Base-by-base conservation (phyloP, 169 alveolate species). In the Plasmodium blacklocki region DNA sequence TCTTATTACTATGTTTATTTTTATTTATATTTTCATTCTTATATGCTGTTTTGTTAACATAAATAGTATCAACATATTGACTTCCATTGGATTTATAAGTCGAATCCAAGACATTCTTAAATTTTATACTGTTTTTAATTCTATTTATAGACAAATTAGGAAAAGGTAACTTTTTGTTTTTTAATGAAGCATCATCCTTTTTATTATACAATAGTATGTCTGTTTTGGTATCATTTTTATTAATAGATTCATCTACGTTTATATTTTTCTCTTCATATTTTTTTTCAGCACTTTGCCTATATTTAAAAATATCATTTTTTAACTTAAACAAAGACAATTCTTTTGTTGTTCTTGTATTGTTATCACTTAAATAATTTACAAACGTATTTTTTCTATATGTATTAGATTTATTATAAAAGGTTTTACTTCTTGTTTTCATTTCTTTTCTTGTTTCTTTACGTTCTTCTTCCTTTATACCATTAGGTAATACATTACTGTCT, bases 281-380 rank as follows among this genome's bases (percentile, higher is more conserved):
- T 39, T 39, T 39, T 39, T 39, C 47, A 39, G 47, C 9, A 39
- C 9, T 39, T 39, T 39, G 9, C 9, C 47, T 39, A 39, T 62
- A 21, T 62, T 29, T 47, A 32, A 49, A 18, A 26, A 60, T 39
- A n/a, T 45, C 76, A 43, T 15, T 70, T 50, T 70, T 23, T 11
- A 49, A 49, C 54, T 78, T 12, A 1, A 52, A 50, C 11, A 78
- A 50, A 8, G 89, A 66, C 62, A 78, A 26, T 21, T 78, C 62
- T 58, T 66, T 15, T 49, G 75, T 78, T 32, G 70, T 66, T 78
- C 78, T 64, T 19, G 67, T 39, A 15, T 78, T 58, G 29, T 59
- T 66, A n/a, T 78, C 89, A 59, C 89, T 78, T 52, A 66, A 11
- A 71, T 78, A 64, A 6, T 54, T 45, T 7, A 14, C 63, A 58